Evolutionary conservation across 495 filamentous ascomycete species (phyloP).

Genomic region (Pseudomonodictys pantanalensis): DNA sequence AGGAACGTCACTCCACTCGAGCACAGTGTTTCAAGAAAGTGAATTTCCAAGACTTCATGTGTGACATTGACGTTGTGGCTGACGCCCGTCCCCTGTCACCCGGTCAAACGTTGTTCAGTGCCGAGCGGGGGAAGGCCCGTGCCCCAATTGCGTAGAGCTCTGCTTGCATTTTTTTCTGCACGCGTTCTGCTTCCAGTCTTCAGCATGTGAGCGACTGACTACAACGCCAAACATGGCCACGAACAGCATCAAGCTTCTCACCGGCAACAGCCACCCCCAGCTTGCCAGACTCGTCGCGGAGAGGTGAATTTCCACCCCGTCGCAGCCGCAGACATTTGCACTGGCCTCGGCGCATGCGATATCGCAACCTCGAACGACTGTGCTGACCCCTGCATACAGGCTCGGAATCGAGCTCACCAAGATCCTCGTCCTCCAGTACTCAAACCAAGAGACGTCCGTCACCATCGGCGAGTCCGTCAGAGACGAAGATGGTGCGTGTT

Average conservation of each 20-base stretch:
- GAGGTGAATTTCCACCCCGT: constrained; percentile 54
- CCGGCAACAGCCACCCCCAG: constrained; percentile 91
- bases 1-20: too few relatives aligned
- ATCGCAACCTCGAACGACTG: background rate
- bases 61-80: too few relatives aligned
- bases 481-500: constrained; percentile 78
- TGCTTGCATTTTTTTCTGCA: background rate
- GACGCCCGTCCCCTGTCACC: too few relatives aligned
- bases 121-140: background rate
- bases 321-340: background rate
- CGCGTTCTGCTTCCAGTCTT: background rate
- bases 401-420: constrained; percentile 91
- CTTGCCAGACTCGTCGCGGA: constrained; percentile 88
- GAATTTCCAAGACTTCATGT: too few relatives aligned
- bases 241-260: constrained; percentile 95
- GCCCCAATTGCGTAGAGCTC: background rate
- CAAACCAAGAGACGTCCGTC: constrained; percentile 95
- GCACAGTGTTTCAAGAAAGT: too few relatives aligned
- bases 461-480: constrained; percentile 95
- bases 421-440: constrained; percentile 92
- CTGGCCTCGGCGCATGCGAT: background rate
- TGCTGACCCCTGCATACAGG: constrained; percentile 37
- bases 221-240: constrained; percentile 58
- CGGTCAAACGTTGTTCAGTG: background rate
- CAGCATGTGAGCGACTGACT: constrained; percentile 7